A percentile compares a stretch with the other conserved stretches of the same genome.
These are phyloP conservation scores for Odonthalia washingtoniensis DNA, from an alignment of 31 red algal genomes.

Conservation along the genomic window DNA sequence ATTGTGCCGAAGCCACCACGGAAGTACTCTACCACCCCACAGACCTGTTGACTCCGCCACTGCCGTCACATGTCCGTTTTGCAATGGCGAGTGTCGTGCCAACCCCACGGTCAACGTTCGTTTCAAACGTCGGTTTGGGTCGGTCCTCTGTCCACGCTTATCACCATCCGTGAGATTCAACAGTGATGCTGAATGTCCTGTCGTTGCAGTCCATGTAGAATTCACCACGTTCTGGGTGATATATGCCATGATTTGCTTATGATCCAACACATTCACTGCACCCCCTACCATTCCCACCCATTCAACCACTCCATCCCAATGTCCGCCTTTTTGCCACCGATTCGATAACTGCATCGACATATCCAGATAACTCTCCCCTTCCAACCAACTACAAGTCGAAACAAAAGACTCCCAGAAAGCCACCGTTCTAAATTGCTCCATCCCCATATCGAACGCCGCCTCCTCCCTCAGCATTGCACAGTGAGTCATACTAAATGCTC, in stretches of 20 bases:
- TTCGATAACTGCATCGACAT: constrained; percentile 13
- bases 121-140: no score
- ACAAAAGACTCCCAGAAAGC: constrained; percentile 27
- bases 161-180: no score
- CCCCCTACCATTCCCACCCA: constrained; percentile 26
- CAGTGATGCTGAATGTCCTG: background rate
- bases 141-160: no score
- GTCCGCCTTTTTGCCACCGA: background rate
- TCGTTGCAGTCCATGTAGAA: background rate
- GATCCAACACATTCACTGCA: background rate
- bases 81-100: no score
- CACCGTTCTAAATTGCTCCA: background rate
- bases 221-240: background rate
- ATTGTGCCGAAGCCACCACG: no score
- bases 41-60: no score
- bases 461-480: background rate
- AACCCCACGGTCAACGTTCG: no score
- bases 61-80: no score
- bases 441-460: background rate
- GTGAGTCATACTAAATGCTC: constrained; percentile 14
- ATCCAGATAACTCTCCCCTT: constrained; percentile 13
- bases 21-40: no score
- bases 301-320: constrained; percentile 19
- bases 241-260: background rate
- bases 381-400: background rate